These are phyloP conservation scores for Camelina sativa DNA, from an alignment of 345 rosid species.

Conservation along the genomic window DNA sequence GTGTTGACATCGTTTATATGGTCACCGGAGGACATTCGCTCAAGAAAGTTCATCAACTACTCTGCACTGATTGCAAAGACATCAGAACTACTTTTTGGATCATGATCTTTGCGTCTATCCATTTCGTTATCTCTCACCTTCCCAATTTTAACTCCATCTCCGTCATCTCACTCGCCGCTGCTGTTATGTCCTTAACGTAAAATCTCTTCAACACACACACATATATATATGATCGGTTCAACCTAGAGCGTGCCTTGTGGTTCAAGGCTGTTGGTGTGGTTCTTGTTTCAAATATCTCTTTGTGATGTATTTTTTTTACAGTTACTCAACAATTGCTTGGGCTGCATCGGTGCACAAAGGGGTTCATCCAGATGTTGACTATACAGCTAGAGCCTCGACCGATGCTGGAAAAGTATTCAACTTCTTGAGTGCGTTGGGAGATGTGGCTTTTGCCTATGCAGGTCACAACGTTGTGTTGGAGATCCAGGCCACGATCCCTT, in stretches of 20 bases:
- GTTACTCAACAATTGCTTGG: conserved; percentile 87
- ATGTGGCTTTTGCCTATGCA: conserved; percentile 87
- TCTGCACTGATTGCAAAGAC: conserved; percentile 49
- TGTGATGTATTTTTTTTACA: conserved; percentile 35
- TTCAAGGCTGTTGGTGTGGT: not conserved
- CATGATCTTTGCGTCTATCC: conserved; percentile 60
- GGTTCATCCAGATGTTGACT: conserved; percentile 54
- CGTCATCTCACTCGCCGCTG: conserved; percentile 62
- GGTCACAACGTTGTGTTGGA: conserved; percentile 91
- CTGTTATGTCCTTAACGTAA: conserved; percentile 72
- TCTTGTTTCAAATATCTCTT: not conserved
- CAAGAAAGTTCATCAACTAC: conserved; percentile 56
- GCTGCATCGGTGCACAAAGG: conserved; percentile 57
- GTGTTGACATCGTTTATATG: conserved; percentile 65
- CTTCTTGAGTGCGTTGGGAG: conserved; percentile 76
- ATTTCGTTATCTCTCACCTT: conserved; percentile 63
- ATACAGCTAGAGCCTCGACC: conserved; percentile 55
- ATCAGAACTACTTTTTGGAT: conserved; percentile 64
- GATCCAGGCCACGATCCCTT: conserved; percentile 94
- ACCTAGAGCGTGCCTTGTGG: not conserved
- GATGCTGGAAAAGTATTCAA: conserved; percentile 47
- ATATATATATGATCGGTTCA: not conserved
- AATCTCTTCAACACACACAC: not conserved
- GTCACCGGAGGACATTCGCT: conserved; percentile 67
- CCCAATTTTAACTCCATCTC: conserved; percentile 74